A percentile compares a stretch with the other conserved stretches of the same genome.
Conservation (phyloP, 1,139 yeast species). For the Kluyveromyces sp. region DNA sequence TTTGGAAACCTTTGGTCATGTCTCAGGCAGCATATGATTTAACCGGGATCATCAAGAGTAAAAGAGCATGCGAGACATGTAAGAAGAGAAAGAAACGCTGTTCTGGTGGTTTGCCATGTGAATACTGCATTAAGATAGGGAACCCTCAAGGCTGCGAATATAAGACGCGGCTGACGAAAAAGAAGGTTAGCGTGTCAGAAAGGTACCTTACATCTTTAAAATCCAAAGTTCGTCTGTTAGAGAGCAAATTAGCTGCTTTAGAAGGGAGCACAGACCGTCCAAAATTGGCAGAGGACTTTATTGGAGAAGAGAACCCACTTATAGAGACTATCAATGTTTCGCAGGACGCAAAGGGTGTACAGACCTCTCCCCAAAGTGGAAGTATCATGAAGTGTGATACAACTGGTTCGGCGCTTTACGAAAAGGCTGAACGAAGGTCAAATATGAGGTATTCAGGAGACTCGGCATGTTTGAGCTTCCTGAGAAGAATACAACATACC, state of each 20-base stretch:
- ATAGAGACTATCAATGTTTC: not conserved
- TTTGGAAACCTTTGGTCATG: no score
- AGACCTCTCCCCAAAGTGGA: not conserved
- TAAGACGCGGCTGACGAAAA: slow-evolving; percentile 10
- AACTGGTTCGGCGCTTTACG: not conserved
- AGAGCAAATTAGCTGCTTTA: slow-evolving; percentile 9
- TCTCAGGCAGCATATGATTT: not conserved
- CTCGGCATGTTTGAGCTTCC: slow-evolving; percentile 15
- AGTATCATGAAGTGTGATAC: not conserved
- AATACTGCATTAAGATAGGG: slow-evolving; percentile 9
- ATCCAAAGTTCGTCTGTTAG: slow-evolving; percentile 13
- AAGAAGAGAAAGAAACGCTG: slow-evolving; percentile 11
- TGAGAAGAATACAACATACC: slow-evolving; percentile 12
- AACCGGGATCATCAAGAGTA: not conserved
- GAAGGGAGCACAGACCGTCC: not conserved
- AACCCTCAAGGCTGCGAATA: slow-evolving; percentile 14
- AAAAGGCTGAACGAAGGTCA: not conserved
- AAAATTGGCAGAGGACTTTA: not conserved
- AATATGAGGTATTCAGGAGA: slow-evolving; percentile 11
- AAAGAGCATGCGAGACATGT: slow-evolving; percentile 10
- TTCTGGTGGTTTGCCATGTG: slow-evolving; percentile 10
- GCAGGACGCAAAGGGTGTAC: not conserved
- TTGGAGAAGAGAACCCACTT: slow-evolving; percentile 3
- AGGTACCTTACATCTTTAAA: slow-evolving; percentile 13
- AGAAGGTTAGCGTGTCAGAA: slow-evolving; percentile 16